A percentile compares a stretch with the other conserved stretches of the same genome.
phyloP scores from a whole-genome alignment of 2,329 filamentous ascomycete species.

The Teratosphaeria zuluensis region DNA sequence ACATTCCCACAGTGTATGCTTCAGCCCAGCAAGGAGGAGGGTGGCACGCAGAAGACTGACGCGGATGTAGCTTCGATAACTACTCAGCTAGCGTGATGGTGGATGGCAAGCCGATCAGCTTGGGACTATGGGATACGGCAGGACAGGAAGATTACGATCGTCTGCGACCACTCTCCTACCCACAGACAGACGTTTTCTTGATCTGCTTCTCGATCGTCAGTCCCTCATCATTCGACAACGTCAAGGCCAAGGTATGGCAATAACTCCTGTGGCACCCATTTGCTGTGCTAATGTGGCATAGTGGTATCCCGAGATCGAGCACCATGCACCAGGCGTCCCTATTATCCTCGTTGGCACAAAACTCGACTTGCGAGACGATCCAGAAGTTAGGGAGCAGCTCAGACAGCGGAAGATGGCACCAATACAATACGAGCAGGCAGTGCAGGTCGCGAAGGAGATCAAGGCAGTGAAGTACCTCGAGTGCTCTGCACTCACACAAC shows the following conservation, averaged over 20 bases:
- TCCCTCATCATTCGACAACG: slow-evolving; percentile 97
- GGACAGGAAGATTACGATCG: slow-evolving; percentile 98
- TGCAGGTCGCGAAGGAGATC: slow-evolving; percentile 86
- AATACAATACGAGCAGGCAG: slow-evolving; percentile 88
- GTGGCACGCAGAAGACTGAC: slow-evolving; percentile 8
- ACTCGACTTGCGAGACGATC: slow-evolving; percentile 87
- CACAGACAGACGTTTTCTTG: slow-evolving; percentile 95
- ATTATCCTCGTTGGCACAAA: slow-evolving; percentile 97
- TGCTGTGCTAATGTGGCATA: slow-evolving; percentile 29
- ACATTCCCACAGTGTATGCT: slow-evolving; percentile 90
- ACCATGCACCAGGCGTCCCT: slow-evolving; percentile 88
- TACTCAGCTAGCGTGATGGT: slow-evolving; percentile 99
- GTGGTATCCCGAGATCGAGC: slow-evolving; percentile 97
- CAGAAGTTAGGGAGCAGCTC: slow-evolving; percentile 68
- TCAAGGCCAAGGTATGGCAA: slow-evolving; percentile 78
- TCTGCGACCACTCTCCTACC: slow-evolving; percentile 88
- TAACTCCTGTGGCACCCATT: not conserved
- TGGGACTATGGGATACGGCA: slow-evolving; percentile 96
- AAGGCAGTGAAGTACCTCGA: slow-evolving; percentile 95
- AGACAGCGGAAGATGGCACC: slow-evolving; percentile 91
- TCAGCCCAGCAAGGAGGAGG: not conserved
- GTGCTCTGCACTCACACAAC: slow-evolving; percentile 91
- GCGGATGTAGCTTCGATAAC: slow-evolving; percentile 72
- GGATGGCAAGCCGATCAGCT: slow-evolving; percentile 91
- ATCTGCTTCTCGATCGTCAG: slow-evolving; percentile 98